Conservation (phyloP, 129 eudicot species). For the Helichrysum umbraculigerum region DNA sequence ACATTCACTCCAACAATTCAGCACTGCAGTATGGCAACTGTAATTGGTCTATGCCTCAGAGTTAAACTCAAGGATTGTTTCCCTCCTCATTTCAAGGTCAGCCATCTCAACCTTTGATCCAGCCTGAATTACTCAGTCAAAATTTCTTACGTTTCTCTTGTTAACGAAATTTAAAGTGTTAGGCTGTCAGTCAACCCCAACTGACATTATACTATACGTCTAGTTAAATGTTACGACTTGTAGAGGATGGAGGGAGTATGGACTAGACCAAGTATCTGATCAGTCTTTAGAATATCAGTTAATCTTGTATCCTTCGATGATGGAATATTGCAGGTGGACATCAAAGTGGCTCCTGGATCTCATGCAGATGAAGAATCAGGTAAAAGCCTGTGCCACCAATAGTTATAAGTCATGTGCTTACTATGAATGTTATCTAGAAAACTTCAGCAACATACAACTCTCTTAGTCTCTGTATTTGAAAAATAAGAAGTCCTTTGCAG, state of each 20-base stretch:
- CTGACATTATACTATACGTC: neutral
- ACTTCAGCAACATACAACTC: neutral
- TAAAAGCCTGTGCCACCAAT: conserved; percentile 14
- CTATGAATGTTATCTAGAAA: conserved; percentile 5
- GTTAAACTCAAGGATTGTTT: conserved; percentile 74
- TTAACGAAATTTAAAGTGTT: neutral
- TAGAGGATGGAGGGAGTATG: neutral
- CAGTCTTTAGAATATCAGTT: neutral
- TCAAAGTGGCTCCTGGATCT: conserved; percentile 89
- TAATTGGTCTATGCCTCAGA: conserved; percentile 82
- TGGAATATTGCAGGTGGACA: conserved; percentile 61
- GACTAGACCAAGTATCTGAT: neutral
- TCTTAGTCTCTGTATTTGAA: neutral
- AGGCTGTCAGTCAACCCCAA: neutral
- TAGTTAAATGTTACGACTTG: neutral
- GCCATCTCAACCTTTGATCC: neutral
- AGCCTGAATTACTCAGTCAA: neutral
- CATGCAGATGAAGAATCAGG: conserved; percentile 95
- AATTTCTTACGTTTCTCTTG: neutral
- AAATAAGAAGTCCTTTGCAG: conserved; percentile 2
- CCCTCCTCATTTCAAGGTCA: conserved; percentile 84
- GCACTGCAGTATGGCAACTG: conserved; percentile 96
- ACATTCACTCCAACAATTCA: conserved; percentile 92
- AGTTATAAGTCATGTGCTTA: conserved; percentile 2
- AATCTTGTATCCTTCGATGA: conserved; percentile 3